These are phyloP conservation scores for Neoarthrinium moseri DNA, from an alignment of 2,329 filamentous ascomycete genomes.

Conservation along the genomic window DNA sequence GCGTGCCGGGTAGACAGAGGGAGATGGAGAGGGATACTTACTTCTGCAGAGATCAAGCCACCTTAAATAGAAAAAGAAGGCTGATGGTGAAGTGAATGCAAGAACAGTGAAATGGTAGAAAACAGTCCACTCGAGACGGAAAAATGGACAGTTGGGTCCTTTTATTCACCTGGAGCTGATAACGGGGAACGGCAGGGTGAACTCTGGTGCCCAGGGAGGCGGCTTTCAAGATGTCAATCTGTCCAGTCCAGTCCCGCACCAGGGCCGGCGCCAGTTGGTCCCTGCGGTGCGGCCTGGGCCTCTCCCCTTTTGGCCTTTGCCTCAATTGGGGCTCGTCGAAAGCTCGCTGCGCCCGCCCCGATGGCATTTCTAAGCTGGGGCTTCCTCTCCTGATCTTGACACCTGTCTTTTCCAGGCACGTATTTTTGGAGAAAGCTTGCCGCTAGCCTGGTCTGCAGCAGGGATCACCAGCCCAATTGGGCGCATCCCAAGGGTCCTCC, in stretches of 20 bases:
- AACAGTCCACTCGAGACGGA: not conserved
- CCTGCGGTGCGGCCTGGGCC: not conserved
- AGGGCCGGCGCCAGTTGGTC: not conserved
- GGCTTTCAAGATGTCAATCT: constrained; percentile 7
- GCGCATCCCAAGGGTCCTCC: constrained; percentile 5
- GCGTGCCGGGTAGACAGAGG: not conserved
- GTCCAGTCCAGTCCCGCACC: constrained; percentile 3
- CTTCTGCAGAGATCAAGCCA: constrained; percentile 5
- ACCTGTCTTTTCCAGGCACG: constrained; percentile 10
- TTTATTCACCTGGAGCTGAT: constrained; percentile 6
- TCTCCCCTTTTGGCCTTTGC: not conserved
- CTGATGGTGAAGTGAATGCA: not conserved
- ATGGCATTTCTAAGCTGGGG: constrained; percentile 7
- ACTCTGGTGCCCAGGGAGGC: constrained; percentile 6
- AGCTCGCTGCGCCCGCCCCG: not conserved
- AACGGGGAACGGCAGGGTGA: not conserved
- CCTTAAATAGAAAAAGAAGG: constrained; percentile 1
- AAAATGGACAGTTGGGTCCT: not conserved
- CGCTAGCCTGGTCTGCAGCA: not conserved
- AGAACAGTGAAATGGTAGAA: constrained; percentile 3
- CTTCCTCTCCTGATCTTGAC: constrained; percentile 9
- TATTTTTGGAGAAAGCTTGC: constrained; percentile 4
- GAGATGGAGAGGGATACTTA: not conserved
- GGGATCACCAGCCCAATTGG: constrained; percentile 6
- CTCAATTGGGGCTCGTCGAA: not conserved